Evolutionary conservation across 2,329 filamentous ascomycete genomes (phyloP), one percentile per base, ranked within the genome.

Genomic region (Thielaviopsis populi): DNA sequence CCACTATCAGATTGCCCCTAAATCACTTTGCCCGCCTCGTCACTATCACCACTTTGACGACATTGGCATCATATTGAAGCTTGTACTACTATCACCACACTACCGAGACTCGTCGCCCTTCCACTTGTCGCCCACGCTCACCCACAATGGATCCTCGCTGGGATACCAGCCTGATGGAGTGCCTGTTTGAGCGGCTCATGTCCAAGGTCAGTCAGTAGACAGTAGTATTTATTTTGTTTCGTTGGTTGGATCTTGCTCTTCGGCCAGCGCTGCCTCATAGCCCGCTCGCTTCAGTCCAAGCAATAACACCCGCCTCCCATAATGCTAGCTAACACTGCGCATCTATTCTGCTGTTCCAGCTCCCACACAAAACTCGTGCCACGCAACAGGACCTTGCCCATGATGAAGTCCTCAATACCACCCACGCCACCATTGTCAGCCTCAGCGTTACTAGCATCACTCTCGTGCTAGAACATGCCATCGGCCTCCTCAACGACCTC

Each of bases 311-410:
- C 22, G 7, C 19, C 22, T 22, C 46, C 46, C 19, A 50, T 50
- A 50, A 15, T 50, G 41, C 59, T 61, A 61, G 41, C 59, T 61
- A 61, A 61, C 59, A 27, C 11, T 50, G 46, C 46, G 22, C 46
- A 15, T 50, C 22, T 27, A 11, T 27, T 37, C 46, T 50, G 22
- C 15, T 6, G 6, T 27, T 33, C 53, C 66, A 85, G 83, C 79
- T 86, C 64, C 83, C 83, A 64, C 82, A 86, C 74, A 79, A 81
- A 68, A 84, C 82, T 64, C 83, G 83, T 69, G 80, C 78, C 65
- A 77, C 77, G 65, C 75, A 77, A 68, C 78, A 81, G 69, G 79
- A 81, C 68, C 77, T 85, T 66, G 74, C 77, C 65, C 79, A 82
- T 69, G 84, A 87, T 73, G 81, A 85, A 61, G 77, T 86, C 66